Percentiles rank a stretch among this genome's conserved stretches.
Evolutionary conservation across 345 rosid genomes (phyloP).

Genomic region (Excoecaria cochinchinensis): DNA sequence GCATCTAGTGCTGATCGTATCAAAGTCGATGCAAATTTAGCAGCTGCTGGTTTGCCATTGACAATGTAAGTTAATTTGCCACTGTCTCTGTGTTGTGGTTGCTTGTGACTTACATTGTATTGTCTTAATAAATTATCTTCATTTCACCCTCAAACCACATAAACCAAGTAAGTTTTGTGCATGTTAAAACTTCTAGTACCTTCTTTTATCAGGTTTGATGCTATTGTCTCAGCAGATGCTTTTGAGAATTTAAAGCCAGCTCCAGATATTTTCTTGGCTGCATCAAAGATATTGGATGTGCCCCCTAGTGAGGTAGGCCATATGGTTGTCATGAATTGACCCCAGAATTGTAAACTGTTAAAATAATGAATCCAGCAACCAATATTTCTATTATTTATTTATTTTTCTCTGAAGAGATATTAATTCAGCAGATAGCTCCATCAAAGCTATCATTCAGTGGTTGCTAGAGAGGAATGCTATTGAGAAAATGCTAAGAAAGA

Average conservation of each 20-base stretch:
- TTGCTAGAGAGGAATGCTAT: too few species aligned
- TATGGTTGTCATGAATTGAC: background rate
- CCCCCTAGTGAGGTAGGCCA: slow-evolving; percentile 65
- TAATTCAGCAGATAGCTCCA: too few species aligned
- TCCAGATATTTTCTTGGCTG: slow-evolving; percentile 95
- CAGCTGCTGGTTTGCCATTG: slow-evolving; percentile 75
- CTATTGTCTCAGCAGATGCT: slow-evolving; percentile 95
- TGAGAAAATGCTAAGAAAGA: too few species aligned
- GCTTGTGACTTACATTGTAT: background rate
- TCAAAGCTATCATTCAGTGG: too few species aligned
- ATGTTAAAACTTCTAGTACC: background rate
- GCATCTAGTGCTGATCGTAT: slow-evolving; percentile 96
- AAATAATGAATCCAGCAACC: background rate
- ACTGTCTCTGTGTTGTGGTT: background rate
- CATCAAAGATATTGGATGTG: slow-evolving; percentile 79
- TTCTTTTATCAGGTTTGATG: slow-evolving; percentile 73
- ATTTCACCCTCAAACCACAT: background rate
- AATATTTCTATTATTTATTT: background rate
- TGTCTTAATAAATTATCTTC: background rate
- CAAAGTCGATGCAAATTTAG: slow-evolving; percentile 93
- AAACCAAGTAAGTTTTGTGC: background rate
- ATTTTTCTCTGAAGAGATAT: background rate
- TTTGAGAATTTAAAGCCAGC: slow-evolving; percentile 97
- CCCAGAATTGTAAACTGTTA: background rate
- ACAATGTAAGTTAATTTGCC: slow-evolving; percentile 52